phyloP scores from a whole-genome alignment of 768 basidiomycete species.

The Termitomyces heimii region DNA sequence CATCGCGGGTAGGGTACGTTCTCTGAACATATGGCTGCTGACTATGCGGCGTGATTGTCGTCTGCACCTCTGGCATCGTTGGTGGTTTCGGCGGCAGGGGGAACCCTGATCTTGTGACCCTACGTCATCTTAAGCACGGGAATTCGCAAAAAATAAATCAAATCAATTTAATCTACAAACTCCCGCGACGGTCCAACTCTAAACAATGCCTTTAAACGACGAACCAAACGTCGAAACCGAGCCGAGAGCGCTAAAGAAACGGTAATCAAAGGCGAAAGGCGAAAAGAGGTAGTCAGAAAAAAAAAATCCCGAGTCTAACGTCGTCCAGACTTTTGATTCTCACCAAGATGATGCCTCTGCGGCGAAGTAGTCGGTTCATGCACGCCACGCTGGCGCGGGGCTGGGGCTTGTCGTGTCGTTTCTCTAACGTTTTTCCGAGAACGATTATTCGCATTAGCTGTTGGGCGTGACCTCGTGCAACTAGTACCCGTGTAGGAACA shows the following conservation, averaged over 20 bases:
- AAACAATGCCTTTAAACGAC: not conserved
- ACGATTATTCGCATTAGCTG: not conserved
- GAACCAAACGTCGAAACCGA: no score
- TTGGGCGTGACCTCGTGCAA: not conserved
- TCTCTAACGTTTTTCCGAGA: not conserved
- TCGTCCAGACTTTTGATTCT: not conserved
- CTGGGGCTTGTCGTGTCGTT: no score
- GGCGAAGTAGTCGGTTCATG: not conserved
- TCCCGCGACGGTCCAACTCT: no score
- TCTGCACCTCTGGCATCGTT: conserved; percentile 46
- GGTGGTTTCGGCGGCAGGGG: conserved; percentile 15
- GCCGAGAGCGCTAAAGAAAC: no score
- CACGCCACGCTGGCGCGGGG: no score
- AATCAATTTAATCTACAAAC: no score
- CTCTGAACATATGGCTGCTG: conserved; percentile 66
- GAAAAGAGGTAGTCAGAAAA: no score
- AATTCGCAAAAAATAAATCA: no score
- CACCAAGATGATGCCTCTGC: not conserved
- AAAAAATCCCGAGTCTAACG: not conserved
- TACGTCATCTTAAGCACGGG: no score
- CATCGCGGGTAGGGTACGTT: conserved; percentile 50
- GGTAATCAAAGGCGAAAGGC: no score
- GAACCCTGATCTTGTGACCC: no score
- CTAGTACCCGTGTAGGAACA: not conserved
- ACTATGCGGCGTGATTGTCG: conserved; percentile 79